Evolutionary conservation across 164 flowering plant genomes (phyloP).

Genomic region (Aristolochia contorta): DNA sequence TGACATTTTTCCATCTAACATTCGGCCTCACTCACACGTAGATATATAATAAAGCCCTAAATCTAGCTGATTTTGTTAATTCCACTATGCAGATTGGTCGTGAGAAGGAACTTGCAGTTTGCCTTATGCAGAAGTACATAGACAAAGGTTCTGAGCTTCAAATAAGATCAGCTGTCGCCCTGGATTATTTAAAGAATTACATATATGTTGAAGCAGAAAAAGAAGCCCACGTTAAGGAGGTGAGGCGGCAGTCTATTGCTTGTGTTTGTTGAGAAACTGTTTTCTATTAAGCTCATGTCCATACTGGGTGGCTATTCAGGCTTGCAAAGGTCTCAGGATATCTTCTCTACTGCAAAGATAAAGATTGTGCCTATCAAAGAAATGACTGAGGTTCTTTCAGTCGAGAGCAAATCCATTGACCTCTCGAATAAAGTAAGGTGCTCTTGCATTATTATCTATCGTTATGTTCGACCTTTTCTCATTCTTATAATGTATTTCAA

Average conservation of each 20-base stretch:
- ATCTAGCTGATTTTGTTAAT: too few relatives aligned
- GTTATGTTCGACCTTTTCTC: neutral
- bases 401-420: slow-evolving; percentile 84
- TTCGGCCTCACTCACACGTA: too few relatives aligned
- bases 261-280: neutral
- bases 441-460: neutral
- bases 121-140: slow-evolving; percentile 87
- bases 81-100: slow-evolving; percentile 55
- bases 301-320: slow-evolving; percentile 32
- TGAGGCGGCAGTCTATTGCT: slow-evolving; percentile 13
- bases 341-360: slow-evolving; percentile 39
- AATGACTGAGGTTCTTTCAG: slow-evolving; percentile 96
- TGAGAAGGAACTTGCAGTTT: slow-evolving; percentile 83
- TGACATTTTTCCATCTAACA: slow-evolving; percentile 8
- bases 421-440: slow-evolving; percentile 57
- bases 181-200: slow-evolving; percentile 85
- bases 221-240: slow-evolving; percentile 98
- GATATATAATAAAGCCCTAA: too few relatives aligned
- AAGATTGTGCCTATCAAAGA: slow-evolving; percentile 88
- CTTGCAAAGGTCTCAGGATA: slow-evolving; percentile 79
- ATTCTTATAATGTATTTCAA: slow-evolving; percentile 4
- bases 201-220: slow-evolving; percentile 92
- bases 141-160: slow-evolving; percentile 83
- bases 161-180: slow-evolving; percentile 81
- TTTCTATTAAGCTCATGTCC: neutral